Percentiles rank a stretch among this genome's conserved stretches.
Conservation (phyloP, 805 yeast genomes). For the Teunomyces gatunensis region DNA sequence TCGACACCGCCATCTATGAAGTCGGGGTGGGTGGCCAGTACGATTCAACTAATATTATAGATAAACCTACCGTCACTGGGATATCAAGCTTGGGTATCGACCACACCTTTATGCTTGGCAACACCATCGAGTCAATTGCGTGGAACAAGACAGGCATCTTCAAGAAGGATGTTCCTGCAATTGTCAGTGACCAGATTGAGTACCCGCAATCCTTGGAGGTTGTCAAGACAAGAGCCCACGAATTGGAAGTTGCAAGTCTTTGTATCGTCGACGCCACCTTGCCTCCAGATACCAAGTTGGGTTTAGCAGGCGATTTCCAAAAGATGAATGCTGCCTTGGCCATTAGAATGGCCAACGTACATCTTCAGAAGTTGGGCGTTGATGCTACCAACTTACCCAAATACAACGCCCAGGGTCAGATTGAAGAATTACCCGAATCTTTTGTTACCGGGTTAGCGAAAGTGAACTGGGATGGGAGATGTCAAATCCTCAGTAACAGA, state of each 20-base stretch:
- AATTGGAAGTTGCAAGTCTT: slow-evolving; percentile 47
- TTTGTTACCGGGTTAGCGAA: slow-evolving; percentile 58
- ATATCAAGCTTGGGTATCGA: slow-evolving; percentile 87
- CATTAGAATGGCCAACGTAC: slow-evolving; percentile 60
- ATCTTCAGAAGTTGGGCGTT: slow-evolving; percentile 51
- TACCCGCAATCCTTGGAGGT: slow-evolving; percentile 52
- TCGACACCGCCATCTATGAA: slow-evolving; percentile 92
- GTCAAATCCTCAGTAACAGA: slow-evolving; percentile 62
- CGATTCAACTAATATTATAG: slow-evolving; percentile 91
- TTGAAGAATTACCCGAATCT: slow-evolving; percentile 42
- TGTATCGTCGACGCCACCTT: slow-evolving; percentile 48
- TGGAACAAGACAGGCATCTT: slow-evolving; percentile 97
- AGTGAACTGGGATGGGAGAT: slow-evolving; percentile 94
- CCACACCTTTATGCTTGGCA: slow-evolving; percentile 83
- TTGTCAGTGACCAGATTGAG: slow-evolving; percentile 56
- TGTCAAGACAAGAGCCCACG: slow-evolving; percentile 65
- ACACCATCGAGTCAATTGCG: slow-evolving; percentile 83
- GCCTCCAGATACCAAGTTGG: slow-evolving; percentile 48
- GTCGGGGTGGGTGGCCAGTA: slow-evolving; percentile 98
- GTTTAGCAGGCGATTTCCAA: slow-evolving; percentile 85
- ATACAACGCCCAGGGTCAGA: slow-evolving; percentile 16
- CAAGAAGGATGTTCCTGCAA: slow-evolving; percentile 65
- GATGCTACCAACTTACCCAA: slow-evolving; percentile 19
- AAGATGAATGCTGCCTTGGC: slow-evolving; percentile 85
- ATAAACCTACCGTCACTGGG: slow-evolving; percentile 79